Conservation (phyloP, 768 basidiomycete species). For the Fibroporia radiculosa region DNA sequence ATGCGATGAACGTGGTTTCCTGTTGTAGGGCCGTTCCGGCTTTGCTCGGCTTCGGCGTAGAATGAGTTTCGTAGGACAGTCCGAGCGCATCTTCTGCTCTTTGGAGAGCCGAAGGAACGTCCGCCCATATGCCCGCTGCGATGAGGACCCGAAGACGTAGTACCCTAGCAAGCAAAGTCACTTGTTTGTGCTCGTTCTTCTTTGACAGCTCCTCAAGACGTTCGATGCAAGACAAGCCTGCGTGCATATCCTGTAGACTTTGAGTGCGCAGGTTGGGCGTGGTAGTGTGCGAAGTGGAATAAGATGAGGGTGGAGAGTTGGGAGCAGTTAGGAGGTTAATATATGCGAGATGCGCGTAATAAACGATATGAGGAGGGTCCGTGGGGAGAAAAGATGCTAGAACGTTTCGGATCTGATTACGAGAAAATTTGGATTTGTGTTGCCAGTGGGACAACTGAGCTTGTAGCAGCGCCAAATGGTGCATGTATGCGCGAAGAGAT, state of each 20-base stretch:
- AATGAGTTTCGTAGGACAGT: constrained; percentile 24
- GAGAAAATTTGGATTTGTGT: constrained; percentile 52
- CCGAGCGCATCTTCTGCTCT: constrained; percentile 44
- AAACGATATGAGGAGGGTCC: constrained; percentile 46
- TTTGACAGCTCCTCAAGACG: constrained; percentile 25
- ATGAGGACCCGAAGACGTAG: constrained; percentile 52
- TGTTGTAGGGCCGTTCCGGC: not conserved
- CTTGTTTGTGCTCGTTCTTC: constrained; percentile 29
- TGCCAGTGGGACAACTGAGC: constrained; percentile 47
- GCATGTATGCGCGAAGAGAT: constrained; percentile 51
- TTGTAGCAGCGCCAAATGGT: constrained; percentile 53
- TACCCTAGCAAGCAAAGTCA: constrained; percentile 45
- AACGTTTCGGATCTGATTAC: constrained; percentile 49
- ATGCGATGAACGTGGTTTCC: constrained; percentile 19
- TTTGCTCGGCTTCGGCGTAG: constrained; percentile 15
- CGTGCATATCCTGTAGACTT: constrained; percentile 20
- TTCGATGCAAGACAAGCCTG: constrained; percentile 24
- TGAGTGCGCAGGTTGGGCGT: constrained; percentile 8
- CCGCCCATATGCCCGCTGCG: constrained; percentile 45
- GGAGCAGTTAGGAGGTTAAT: constrained; percentile 38
- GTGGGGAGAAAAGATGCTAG: constrained; percentile 36
- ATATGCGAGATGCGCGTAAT: constrained; percentile 47
- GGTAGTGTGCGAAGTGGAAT: constrained; percentile 7
- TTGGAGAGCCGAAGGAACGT: constrained; percentile 40
- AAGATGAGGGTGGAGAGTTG: constrained; percentile 15